Percentiles rank a stretch among this genome's conserved stretches.
These are phyloP conservation scores for Monilinia vaccinii-corymbosi DNA, from an alignment of 2,329 filamentous ascomycete genomes.

Conservation along the genomic window DNA sequence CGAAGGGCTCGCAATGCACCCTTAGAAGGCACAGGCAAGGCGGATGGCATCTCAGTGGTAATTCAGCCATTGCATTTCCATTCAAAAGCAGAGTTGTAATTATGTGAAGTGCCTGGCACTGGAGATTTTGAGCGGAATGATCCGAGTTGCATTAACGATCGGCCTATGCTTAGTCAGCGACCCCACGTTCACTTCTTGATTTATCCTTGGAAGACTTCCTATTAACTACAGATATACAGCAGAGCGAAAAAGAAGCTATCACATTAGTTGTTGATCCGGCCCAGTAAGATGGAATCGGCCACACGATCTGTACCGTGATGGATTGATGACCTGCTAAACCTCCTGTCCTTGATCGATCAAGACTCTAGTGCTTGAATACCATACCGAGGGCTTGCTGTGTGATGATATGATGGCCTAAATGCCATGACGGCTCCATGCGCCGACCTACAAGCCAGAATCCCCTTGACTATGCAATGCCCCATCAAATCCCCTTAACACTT, in stretches of 20 bases:
- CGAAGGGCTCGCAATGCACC: slow-evolving; percentile 47
- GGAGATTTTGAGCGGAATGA: background rate
- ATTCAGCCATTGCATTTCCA: slow-evolving; percentile 18
- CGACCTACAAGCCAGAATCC: no score
- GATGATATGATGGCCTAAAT: no score
- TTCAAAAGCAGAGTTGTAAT: background rate
- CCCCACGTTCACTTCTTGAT: no score
- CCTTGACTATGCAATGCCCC: background rate
- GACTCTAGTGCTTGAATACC: no score
- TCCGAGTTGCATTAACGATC: background rate
- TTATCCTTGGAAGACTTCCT: no score
- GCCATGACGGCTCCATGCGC: no score
- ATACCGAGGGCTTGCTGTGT: no score
- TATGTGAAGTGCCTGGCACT: background rate
- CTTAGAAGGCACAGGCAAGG: slow-evolving; percentile 44
- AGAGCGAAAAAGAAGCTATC: no score
- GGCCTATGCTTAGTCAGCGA: slow-evolving; percentile 1
- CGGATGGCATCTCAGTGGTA: slow-evolving; percentile 27
- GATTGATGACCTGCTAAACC: background rate
- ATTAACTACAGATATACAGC: no score
- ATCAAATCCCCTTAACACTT: background rate
- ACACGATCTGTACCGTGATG: background rate
- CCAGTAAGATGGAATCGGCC: background rate
- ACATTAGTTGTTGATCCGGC: background rate
- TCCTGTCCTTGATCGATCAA: background rate